phyloP scores from a whole-genome alignment of 768 basidiomycete species.

The Macrolepiota albuminosa region DNA sequence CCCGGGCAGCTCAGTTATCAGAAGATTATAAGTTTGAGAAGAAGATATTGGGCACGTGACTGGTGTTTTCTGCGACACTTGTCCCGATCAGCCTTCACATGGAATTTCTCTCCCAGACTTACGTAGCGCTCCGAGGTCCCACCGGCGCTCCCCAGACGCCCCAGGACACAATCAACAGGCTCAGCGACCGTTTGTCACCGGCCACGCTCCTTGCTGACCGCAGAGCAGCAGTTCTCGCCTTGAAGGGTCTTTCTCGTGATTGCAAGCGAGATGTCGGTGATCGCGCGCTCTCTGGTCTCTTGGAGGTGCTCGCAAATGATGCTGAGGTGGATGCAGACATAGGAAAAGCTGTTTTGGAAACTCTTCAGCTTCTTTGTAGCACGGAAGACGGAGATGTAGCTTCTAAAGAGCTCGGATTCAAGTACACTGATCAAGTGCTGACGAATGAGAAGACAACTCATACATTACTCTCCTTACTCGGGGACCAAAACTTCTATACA shows the following conservation, averaged over 20 bases:
- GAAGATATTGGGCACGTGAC: slow-evolving; percentile 12
- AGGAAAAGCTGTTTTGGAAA: slow-evolving; percentile 90
- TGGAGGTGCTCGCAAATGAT: slow-evolving; percentile 82
- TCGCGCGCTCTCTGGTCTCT: slow-evolving; percentile 67
- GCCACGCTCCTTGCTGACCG: slow-evolving; percentile 86
- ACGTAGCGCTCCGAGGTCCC: slow-evolving; percentile 80
- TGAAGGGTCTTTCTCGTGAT: slow-evolving; percentile 90
- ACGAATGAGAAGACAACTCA: slow-evolving; percentile 67
- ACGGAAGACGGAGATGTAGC: slow-evolving; percentile 45
- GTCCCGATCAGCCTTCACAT: slow-evolving; percentile 28
- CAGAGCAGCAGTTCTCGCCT: slow-evolving; percentile 85
- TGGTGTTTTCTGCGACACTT: neutral
- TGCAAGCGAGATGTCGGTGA: slow-evolving; percentile 87
- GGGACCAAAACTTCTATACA: slow-evolving; percentile 75
- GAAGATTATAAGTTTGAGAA: neutral
- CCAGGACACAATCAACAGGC: slow-evolving; percentile 78
- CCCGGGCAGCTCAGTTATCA: neutral
- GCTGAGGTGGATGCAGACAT: slow-evolving; percentile 89
- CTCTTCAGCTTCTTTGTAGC: slow-evolving; percentile 81
- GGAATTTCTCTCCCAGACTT: slow-evolving; percentile 85
- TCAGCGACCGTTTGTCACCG: slow-evolving; percentile 89
- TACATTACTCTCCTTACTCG: slow-evolving; percentile 71
- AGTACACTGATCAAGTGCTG: slow-evolving; percentile 79
- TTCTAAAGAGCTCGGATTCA: slow-evolving; percentile 71
- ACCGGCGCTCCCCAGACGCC: slow-evolving; percentile 81